A percentile compares a stretch with the other conserved stretches of the same genome.
phyloP scores from a whole-genome alignment of 2,329 filamentous ascomycete genomes.

The Aspergillus proliferans region DNA sequence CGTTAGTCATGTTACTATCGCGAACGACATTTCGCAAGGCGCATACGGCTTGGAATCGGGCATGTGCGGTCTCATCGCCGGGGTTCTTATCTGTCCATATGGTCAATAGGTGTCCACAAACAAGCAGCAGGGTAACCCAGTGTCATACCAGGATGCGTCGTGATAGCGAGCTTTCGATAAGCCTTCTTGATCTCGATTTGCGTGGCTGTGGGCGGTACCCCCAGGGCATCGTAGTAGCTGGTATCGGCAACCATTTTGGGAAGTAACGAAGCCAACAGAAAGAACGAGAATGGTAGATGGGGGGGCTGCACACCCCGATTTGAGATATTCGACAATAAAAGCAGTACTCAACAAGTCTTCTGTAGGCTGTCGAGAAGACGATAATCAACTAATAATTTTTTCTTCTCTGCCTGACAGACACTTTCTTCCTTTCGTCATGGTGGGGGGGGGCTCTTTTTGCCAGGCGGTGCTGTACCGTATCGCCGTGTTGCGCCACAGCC shows the following conservation, averaged over 20 bases:
- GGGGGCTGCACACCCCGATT: neutral
- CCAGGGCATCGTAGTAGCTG: constrained; percentile 78
- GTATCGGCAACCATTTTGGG: constrained; percentile 77
- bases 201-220: constrained; percentile 75
- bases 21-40: neutral
- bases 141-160: constrained; percentile 72
- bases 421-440: constrained; percentile 22
- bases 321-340: neutral
- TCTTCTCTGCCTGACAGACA: constrained; percentile 19
- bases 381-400: neutral
- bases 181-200: constrained; percentile 96
- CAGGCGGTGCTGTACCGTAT: neutral
- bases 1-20: neutral
- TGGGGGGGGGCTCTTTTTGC: constrained; percentile 10
- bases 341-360: neutral
- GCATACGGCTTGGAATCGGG: constrained; percentile 80
- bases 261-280: neutral
- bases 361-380: neutral
- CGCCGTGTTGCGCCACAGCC: neutral
- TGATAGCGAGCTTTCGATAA: constrained; percentile 88
- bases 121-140: neutral
- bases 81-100: constrained; percentile 79
- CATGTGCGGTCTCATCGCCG: constrained; percentile 86
- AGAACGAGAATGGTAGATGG: neutral
- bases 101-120: constrained; percentile 7